Percentiles rank a stretch among this genome's conserved stretches.
These are phyloP conservation scores for Podospora fimiseda DNA, from an alignment of 495 filamentous ascomycete species.

Conservation along the genomic window DNA sequence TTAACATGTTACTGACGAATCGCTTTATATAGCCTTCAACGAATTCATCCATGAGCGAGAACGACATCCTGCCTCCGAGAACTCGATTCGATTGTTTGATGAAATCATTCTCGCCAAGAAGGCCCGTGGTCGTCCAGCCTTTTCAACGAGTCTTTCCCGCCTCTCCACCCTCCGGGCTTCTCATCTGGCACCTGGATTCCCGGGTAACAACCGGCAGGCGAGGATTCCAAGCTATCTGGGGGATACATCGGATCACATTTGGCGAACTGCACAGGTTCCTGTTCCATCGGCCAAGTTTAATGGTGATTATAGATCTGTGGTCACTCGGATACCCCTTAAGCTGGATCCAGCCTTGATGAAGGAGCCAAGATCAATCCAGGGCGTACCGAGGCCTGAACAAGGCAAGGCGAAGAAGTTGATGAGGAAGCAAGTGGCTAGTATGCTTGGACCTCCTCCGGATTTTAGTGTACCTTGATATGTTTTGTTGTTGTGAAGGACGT, in stretches of 20 bases:
- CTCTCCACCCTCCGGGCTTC: constrained; percentile 44
- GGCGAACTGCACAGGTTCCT: constrained; percentile 81
- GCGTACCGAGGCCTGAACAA: constrained; percentile 61
- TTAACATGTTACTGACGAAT: no score
- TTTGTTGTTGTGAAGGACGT: not conserved
- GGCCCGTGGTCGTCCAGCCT: constrained; percentile 62
- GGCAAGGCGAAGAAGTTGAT: constrained; percentile 49
- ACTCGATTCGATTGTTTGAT: constrained; percentile 82
- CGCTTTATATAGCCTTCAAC: constrained; percentile 85
- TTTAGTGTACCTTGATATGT: constrained; percentile 15
- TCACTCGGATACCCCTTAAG: constrained; percentile 65
- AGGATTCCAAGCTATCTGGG: constrained; percentile 66
- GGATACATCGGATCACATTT: constrained; percentile 85
- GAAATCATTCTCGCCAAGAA: constrained; percentile 92
- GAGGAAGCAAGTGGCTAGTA: constrained; percentile 70
- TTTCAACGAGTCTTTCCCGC: constrained; percentile 48
- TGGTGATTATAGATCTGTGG: constrained; percentile 52
- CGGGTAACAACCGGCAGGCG: constrained; percentile 22
- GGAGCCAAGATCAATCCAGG: constrained; percentile 73
- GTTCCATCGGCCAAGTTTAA: constrained; percentile 66
- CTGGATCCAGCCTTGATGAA: constrained; percentile 83
- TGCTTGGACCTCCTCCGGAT: constrained; percentile 38
- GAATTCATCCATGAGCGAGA: constrained; percentile 96
- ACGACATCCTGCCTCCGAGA: constrained; percentile 47
- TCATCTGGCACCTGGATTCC: constrained; percentile 37